phyloP scores from a whole-genome alignment of 768 basidiomycete genomes.

The Leccinum truebloodii region DNA sequence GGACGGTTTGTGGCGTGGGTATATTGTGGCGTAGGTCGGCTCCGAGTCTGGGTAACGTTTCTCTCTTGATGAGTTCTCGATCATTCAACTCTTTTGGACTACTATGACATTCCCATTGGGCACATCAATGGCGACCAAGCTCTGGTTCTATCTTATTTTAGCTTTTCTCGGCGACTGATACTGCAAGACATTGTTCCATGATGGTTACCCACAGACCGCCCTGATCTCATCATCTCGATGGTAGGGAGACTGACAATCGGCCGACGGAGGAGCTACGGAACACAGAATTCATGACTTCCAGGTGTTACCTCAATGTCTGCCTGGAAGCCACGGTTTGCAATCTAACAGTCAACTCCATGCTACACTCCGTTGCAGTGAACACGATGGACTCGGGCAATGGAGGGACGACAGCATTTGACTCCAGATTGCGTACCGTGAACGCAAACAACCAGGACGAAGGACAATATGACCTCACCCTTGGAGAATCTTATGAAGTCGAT shows the following conservation, averaged over 20 bases:
- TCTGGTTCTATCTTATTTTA: conserved; percentile 75
- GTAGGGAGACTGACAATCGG: conserved; percentile 83
- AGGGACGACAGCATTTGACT: conserved; percentile 91
- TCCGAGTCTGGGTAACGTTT: too few relatives aligned
- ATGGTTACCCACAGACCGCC: conserved; percentile 90
- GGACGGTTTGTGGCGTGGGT: too few relatives aligned
- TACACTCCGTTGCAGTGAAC: conserved; percentile 94
- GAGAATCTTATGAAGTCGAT: conserved; percentile 82
- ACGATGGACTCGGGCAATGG: conserved; percentile 77
- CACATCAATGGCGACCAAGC: too few relatives aligned
- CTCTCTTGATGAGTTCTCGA: too few relatives aligned
- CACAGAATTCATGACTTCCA: conserved; percentile 82
- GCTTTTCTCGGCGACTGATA: conserved; percentile 83
- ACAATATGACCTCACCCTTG: conserved; percentile 72
- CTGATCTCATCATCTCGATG: conserved; percentile 74
- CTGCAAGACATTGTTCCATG: conserved; percentile 91
- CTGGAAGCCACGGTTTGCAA: conserved; percentile 88
- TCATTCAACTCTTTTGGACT: too few relatives aligned
- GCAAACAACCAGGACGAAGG: conserved; percentile 72
- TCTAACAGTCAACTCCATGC: conserved; percentile 88
- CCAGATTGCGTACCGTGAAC: conserved; percentile 85
- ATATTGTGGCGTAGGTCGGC: too few relatives aligned
- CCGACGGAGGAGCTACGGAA: conserved; percentile 75
- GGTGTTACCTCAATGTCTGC: conserved; percentile 91
- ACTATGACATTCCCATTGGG: too few relatives aligned